These are phyloP conservation scores for Hydnomerulius pinastri DNA, from an alignment of 768 basidiomycete species.

Conservation along the genomic window DNA sequence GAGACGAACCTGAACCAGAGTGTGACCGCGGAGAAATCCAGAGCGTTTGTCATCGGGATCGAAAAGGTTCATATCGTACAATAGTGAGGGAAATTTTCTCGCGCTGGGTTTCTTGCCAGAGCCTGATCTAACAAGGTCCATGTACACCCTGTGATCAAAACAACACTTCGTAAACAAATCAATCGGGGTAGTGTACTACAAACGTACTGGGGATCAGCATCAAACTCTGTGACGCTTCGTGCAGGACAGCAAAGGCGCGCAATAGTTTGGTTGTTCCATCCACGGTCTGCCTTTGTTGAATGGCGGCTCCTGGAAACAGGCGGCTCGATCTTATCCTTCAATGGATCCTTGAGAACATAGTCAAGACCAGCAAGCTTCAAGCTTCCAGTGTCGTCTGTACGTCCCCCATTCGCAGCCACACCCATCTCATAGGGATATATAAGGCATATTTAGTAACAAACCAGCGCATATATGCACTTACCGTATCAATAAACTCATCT, in stretches of 20 bases:
- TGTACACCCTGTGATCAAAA: background rate
- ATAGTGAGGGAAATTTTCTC: background rate
- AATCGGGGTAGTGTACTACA: background rate
- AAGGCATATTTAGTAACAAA: background rate
- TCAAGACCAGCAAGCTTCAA: background rate
- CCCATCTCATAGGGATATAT: background rate
- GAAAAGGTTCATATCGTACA: background rate
- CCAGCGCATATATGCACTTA: background rate
- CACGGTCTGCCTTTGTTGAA: background rate
- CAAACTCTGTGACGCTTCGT: background rate
- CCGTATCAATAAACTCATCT: background rate
- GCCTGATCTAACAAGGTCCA: background rate
- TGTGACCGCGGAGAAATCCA: background rate
- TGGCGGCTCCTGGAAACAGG: background rate
- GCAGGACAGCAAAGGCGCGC: slow-evolving; percentile 1
- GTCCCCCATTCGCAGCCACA: background rate
- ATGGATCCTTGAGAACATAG: background rate
- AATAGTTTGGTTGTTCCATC: background rate
- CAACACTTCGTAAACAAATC: background rate
- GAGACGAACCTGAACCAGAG: background rate
- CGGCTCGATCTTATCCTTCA: background rate
- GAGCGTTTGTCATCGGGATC: background rate
- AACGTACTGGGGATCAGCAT: background rate
- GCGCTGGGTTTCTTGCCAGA: background rate
- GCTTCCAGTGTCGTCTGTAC: background rate